Evolutionary conservation across 352 stramenopile genomes (phyloP).

Genomic region (Phytophthora pluvialis): DNA sequence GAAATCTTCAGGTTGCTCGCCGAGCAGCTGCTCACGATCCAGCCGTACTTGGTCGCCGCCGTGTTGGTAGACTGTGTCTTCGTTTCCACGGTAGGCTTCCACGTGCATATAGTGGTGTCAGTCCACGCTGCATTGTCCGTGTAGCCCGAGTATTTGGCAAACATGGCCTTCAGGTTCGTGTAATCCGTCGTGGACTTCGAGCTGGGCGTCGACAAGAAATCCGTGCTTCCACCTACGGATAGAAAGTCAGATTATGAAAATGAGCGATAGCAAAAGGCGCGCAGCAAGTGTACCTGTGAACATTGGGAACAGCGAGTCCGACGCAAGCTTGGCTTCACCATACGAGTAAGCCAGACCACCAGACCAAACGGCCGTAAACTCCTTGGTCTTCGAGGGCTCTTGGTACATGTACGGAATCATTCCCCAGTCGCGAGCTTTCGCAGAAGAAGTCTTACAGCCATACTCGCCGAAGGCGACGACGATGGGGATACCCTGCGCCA

Average conservation of each 20-base stretch:
- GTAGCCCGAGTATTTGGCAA: conserved; percentile 65
- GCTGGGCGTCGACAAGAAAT: conserved; percentile 67
- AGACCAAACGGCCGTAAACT: conserved; percentile 83
- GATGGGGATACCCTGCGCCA: conserved; percentile 82
- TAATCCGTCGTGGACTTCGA: conserved; percentile 70
- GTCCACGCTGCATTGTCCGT: conserved; percentile 68
- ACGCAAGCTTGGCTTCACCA: conserved; percentile 78
- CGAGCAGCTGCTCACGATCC: conserved; percentile 72
- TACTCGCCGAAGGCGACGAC: conserved; percentile 86
- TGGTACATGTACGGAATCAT: conserved; percentile 88
- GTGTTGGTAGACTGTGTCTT: conserved; percentile 68
- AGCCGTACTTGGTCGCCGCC: conserved; percentile 57
- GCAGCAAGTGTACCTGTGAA: conserved; percentile 60
- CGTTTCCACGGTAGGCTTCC: conserved; percentile 60
- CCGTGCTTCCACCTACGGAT: conserved; percentile 60
- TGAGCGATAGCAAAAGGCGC: not conserved
- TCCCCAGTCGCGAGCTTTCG: conserved; percentile 60
- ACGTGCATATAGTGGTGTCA: conserved; percentile 62
- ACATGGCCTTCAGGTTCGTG: conserved; percentile 74
- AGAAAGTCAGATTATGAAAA: conserved; percentile 15
- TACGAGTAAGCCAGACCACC: conserved; percentile 87
- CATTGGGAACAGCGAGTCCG: conserved; percentile 80
- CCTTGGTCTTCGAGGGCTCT: conserved; percentile 62
- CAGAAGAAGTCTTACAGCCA: conserved; percentile 66
- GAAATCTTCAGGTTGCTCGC: conserved; percentile 58